Conservation (phyloP, 73 alveolate genomes). For the Uronychia binucleata region DNA sequence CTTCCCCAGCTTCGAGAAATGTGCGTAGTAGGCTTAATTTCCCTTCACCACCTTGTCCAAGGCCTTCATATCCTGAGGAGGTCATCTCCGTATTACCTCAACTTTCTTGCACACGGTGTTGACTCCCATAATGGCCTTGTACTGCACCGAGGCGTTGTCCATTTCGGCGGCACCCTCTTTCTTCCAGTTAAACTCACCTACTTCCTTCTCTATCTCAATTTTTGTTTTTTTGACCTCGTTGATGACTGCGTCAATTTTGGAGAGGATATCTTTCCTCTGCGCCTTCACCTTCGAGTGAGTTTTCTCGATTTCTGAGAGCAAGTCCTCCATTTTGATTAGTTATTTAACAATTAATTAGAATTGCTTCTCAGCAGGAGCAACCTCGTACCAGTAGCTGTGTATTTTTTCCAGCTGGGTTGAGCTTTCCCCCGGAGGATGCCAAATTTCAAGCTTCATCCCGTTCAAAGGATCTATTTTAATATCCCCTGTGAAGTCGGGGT, state of each 20-base stretch:
- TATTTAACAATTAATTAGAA: not conserved
- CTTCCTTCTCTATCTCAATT: conserved; percentile 12
- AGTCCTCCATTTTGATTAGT: conserved; percentile 15
- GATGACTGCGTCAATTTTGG: conserved; percentile 25
- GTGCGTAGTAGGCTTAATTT: conserved; percentile 32
- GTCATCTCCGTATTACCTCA: not conserved
- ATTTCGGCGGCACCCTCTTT: conserved; percentile 10
- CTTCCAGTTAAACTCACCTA: not conserved
- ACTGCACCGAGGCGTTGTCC: not conserved
- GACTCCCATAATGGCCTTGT: not conserved
- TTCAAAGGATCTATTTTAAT: no score
- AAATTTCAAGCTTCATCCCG: not conserved
- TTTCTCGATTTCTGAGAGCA: conserved; percentile 27
- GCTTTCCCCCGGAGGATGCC: not conserved
- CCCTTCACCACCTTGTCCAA: conserved; percentile 26
- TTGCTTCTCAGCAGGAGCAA: not conserved
- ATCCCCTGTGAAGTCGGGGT: not conserved
- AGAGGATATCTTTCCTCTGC: conserved; percentile 33
- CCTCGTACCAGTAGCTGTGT: not conserved
- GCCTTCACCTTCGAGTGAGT: conserved; percentile 21
- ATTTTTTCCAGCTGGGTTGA: conserved; percentile 14
- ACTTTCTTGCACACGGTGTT: not conserved
- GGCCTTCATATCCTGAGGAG: conserved; percentile 11
- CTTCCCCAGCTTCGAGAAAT: conserved; percentile 43
- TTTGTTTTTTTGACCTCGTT: conserved; percentile 32